Conservation (phyloP, 768 basidiomycete genomes). For the Lyophyllum decastes region DNA sequence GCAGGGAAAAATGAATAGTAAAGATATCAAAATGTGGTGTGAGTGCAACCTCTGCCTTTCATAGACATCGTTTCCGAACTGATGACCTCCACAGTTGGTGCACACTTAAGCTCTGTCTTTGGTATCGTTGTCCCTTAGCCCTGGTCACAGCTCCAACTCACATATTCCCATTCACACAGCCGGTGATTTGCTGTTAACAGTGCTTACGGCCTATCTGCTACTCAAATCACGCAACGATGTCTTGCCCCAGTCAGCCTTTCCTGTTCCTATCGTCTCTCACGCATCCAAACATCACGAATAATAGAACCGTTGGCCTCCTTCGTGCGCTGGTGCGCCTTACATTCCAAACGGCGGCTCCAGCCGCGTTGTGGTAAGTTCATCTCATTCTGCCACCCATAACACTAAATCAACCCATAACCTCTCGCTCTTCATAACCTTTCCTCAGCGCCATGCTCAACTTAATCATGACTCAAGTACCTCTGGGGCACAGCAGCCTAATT, state of each 20-base stretch:
- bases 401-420: background rate
- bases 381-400: background rate
- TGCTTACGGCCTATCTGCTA: conserved; percentile 29
- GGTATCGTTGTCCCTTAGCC: conserved; percentile 13
- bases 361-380: conserved; percentile 30
- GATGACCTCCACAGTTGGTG: conserved; percentile 22
- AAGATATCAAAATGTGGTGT: conserved; percentile 29
- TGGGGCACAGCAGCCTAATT: conserved; percentile 22
- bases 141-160: background rate
- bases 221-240: conserved; percentile 27
- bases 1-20: conserved; percentile 9
- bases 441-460: conserved; percentile 35
- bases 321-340: conserved; percentile 30
- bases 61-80: background rate
- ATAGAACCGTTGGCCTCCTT: conserved; percentile 28
- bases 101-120: conserved; percentile 26
- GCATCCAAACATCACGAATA: background rate
- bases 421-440: background rate
- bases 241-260: conserved; percentile 26
- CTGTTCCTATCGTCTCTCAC: background rate
- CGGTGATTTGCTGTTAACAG: conserved; percentile 29
- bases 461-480: conserved; percentile 31
- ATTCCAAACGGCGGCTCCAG: conserved; percentile 32
- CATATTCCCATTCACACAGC: conserved; percentile 14
- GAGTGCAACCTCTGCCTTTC: conserved; percentile 2